Base-by-base conservation (phyloP, 2,329 filamentous ascomycete genomes). In the Alternaria solani region DNA sequence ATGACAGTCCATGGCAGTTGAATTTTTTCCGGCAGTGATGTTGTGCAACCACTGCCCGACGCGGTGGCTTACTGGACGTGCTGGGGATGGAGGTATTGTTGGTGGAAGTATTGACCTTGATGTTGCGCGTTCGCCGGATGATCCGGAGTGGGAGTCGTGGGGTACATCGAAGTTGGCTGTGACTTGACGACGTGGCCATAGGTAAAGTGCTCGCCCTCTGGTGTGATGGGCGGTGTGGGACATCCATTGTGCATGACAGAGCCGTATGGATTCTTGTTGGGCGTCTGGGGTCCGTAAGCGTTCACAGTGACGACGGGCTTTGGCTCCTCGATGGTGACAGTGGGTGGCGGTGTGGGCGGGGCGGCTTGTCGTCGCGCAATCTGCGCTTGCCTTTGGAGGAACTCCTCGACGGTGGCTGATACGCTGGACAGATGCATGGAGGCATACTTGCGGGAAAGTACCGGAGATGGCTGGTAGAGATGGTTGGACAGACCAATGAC, bases 141-240 rank as follows among this genome's bases (percentile, higher is more conserved):
- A 26, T 75, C 73, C 16, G 76, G 70, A 11, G 74, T 79, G 14
- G 78, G 78, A 26, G 78, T 79, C n/a, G 75, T 69, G 7, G 78
- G 76, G 61, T 77, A 79, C 49, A 71, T 63, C 12, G 66, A 53
- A 7, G 66, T 62, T 18, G 67, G 66, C 51, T 74, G 70, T 30
- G 70, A 66, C 64, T 77, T 77, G 56, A 69, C 69, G 47, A 73
- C 67, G 38, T 73, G 69, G 16, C 57, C 62, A 43, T 75, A 68
- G 18, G 67, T 73, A 47, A 75, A 77, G 44, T 76, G 75, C 41
- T 82, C 81, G 63, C 81, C 80, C 64, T 94, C 92, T 5, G 92
- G 92, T 0, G 92, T 95, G 75, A 95, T 94, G 1, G 92, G 92
- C 26, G 92, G 92, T 16, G 92, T 95, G 67, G 94, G 86, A 79